These are phyloP conservation scores for Melanomma pulvis-pyrius DNA, from an alignment of 495 filamentous ascomycete genomes.

Conservation along the genomic window DNA sequence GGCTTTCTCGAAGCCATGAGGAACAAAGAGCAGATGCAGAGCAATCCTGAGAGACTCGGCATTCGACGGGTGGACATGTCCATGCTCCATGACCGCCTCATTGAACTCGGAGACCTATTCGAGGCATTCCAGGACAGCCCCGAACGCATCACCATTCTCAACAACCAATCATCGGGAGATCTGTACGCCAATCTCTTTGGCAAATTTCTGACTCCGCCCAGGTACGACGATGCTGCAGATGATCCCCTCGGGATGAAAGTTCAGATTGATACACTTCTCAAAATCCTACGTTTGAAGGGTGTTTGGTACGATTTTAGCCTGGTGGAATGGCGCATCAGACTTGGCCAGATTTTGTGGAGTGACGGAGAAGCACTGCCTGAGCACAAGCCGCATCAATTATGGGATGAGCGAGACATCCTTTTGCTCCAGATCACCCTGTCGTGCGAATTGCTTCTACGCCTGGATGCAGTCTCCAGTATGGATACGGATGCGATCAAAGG, in stretches of 20 bases:
- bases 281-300: slow-evolving; percentile 51
- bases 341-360: slow-evolving; percentile 78
- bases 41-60: slow-evolving; percentile 45
- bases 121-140: slow-evolving; percentile 45
- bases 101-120: slow-evolving; percentile 49
- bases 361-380: slow-evolving; percentile 54
- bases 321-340: slow-evolving; percentile 76
- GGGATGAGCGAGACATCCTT: slow-evolving; percentile 70
- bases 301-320: slow-evolving; percentile 79
- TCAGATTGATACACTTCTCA: slow-evolving; percentile 56
- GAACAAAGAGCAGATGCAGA: slow-evolving; percentile 41
- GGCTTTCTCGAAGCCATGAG: slow-evolving; percentile 26
- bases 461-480: slow-evolving; percentile 61
- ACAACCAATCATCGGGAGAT: slow-evolving; percentile 50
- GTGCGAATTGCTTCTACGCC: slow-evolving; percentile 73
- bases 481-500: slow-evolving; percentile 51
- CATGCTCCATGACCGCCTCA: slow-evolving; percentile 51
- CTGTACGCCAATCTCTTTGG: slow-evolving; percentile 53
- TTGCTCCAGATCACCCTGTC: slow-evolving; percentile 77
- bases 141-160: slow-evolving; percentile 48
- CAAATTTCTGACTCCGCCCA: slow-evolving; percentile 50
- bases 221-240: slow-evolving; percentile 41
- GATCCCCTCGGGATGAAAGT: slow-evolving; percentile 51
- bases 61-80: slow-evolving; percentile 52
- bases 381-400: slow-evolving; percentile 45